Conservation (phyloP, 306 rosid genomes). For the Sindora glabra region DNA sequence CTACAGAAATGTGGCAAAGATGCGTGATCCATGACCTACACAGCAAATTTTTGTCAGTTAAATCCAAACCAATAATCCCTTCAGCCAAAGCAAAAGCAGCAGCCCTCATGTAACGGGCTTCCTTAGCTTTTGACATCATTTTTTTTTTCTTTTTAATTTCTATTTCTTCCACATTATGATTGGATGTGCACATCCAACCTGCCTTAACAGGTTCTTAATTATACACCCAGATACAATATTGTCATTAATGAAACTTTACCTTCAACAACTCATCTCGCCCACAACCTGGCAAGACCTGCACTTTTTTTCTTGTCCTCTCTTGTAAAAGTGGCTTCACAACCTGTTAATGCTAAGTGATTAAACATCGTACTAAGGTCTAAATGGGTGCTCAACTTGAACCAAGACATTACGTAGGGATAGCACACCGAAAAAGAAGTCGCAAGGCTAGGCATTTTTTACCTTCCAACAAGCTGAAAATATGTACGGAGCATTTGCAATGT, state of each 20-base stretch:
- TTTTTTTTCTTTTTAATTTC: no score
- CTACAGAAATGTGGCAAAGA: constrained; percentile 88
- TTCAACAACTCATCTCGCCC: constrained; percentile 88
- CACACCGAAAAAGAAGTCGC: not conserved
- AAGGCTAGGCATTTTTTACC: constrained; percentile 38
- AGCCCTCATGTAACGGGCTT: no score
- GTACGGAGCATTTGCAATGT: constrained; percentile 77
- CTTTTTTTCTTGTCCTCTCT: constrained; percentile 84
- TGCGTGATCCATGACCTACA: constrained; percentile 81
- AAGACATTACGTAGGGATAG: not conserved
- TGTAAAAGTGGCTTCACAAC: constrained; percentile 97
- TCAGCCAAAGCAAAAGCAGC: no score
- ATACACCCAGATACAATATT: no score
- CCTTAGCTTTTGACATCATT: no score
- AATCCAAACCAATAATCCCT: no score
- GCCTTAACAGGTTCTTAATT: not conserved
- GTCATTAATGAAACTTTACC: constrained; percentile 43
- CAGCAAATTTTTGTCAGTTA: constrained; percentile 21
- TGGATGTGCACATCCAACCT: no score
- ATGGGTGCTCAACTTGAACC: not conserved
- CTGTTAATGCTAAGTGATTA: constrained; percentile 31
- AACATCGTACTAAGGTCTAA: not conserved
- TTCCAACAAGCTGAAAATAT: constrained; percentile 96
- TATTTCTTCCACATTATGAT: no score
- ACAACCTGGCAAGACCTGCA: constrained; percentile 74